Evolutionary conservation across 2,329 filamentous ascomycete species (phyloP).

Genomic region (Colletotrichum tofieldiae): DNA sequence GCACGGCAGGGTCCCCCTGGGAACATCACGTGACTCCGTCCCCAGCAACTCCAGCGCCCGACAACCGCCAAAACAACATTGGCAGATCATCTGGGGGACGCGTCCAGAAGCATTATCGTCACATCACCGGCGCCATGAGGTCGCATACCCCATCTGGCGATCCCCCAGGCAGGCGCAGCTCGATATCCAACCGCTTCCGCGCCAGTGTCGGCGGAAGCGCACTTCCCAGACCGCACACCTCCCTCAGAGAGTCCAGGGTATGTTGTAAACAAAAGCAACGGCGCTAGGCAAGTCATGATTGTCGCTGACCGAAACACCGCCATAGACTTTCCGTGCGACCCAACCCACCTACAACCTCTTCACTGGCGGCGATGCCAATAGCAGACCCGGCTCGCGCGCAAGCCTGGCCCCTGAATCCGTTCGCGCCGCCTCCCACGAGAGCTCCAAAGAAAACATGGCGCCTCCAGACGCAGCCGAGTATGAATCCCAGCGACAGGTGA

Average conservation of each 20-base stretch:
- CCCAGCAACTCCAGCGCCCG: constrained; percentile 23
- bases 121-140: constrained; percentile 52
- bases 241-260: constrained; percentile 57
- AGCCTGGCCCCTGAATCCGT: constrained; percentile 58
- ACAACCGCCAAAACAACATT: constrained; percentile 41
- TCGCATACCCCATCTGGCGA: constrained; percentile 47
- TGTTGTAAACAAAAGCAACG: constrained; percentile 48
- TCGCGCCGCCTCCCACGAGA: constrained; percentile 68
- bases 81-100: constrained; percentile 36
- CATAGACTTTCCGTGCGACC: constrained; percentile 63
- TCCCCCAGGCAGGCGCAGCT: constrained; percentile 50
- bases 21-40: constrained; percentile 23
- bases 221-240: constrained; percentile 55
- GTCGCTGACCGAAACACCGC: constrained; percentile 47
- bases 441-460: constrained; percentile 73
- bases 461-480: constrained; percentile 73
- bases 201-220: constrained; percentile 56
- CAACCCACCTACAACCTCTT: constrained; percentile 74
- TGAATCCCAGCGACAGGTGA: constrained; percentile 69
- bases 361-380: constrained; percentile 63
- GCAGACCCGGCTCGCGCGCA: constrained; percentile 59
- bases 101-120: constrained; percentile 34
- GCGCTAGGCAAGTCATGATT: constrained; percentile 6
- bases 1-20: constrained; percentile 3
- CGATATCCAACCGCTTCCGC: constrained; percentile 52